Evolutionary conservation across 495 filamentous ascomycete species (phyloP), one percentile per base, ranked within the genome.

Genomic region (Aspergillus sclerotioniger): DNA sequence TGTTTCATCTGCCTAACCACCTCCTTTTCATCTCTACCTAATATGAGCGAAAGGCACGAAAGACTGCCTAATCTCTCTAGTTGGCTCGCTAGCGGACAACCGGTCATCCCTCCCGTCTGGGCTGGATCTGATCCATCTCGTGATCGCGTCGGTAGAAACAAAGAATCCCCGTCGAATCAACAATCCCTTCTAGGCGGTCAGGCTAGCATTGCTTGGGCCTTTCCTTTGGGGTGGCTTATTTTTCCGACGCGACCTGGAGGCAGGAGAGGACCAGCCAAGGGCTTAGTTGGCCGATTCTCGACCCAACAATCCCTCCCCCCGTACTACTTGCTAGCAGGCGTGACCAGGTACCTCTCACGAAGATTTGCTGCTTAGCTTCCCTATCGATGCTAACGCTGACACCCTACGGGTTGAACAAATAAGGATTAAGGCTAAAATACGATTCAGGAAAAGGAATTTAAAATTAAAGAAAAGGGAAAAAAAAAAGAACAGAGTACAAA

Each of bases 161-260:
- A 48, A 35, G 28, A 31, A 54, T 13, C 44, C 46, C 20, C 46
- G 31, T 50, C 25, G 28, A 32, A 50, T 50, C 47, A 50, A 41
- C 37, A 13, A 43, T 20, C 16, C 9, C 9, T 47, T 35, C 45
- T 48, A 33, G 45, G 54, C 54, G 54, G 54, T 56, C 54, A 56
- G 53, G 43, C 43, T 46, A 55, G 43, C 47, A 50, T 50, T n/a
- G 4, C 15, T 50, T 32, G 47, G 47, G 47, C 47, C 31, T 32
- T 15, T 50, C 17, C 28, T 25, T 50, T n/a, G 28, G 31, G 21
- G 47, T 50, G 47, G 47, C 47, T 31, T 29, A 31, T 31, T 50
- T 50, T 50, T 50, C 25, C 47, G 47, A 50, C 47, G 21, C 47
- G 17, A 25, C 47, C 20, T 50, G 29, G n/a, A 50, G 47, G 47